A percentile compares a stretch with the other conserved stretches of the same genome.
Evolutionary conservation across 768 basidiomycete species (phyloP).

Genomic region (Botryobasidium botryosum): DNA sequence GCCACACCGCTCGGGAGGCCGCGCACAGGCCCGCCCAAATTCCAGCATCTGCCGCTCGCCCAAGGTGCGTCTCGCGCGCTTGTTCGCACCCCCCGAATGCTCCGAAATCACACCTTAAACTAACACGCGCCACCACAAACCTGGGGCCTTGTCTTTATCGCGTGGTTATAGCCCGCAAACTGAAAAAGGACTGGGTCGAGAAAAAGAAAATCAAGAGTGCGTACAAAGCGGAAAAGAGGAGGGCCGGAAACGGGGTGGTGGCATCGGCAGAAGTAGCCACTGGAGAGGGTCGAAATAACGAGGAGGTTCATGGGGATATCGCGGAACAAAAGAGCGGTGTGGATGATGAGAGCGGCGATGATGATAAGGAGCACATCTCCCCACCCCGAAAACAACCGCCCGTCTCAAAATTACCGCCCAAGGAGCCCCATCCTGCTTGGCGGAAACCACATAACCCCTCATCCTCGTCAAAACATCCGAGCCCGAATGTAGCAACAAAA

Average conservation of each 20-base stretch:
- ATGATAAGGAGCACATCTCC: background rate
- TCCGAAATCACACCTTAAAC: too few relatives aligned
- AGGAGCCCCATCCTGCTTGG: background rate
- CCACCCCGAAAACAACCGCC: background rate
- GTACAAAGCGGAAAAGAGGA: constrained; percentile 9
- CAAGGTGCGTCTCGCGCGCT: constrained; percentile 6
- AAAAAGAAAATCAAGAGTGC: constrained; percentile 20
- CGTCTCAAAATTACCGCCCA: background rate
- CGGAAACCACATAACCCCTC: background rate
- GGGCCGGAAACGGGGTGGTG: background rate
- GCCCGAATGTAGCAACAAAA: background rate
- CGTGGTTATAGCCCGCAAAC: constrained; percentile 17
- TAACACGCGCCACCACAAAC: too few relatives aligned
- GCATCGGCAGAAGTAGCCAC: background rate
- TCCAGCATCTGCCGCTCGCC: constrained; percentile 3
- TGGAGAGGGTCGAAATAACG: background rate
- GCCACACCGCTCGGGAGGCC: background rate
- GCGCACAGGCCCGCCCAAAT: constrained; percentile 5
- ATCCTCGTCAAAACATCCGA: background rate
- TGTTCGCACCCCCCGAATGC: too few relatives aligned
- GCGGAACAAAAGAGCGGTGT: background rate
- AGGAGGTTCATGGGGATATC: background rate
- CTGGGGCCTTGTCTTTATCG: background rate
- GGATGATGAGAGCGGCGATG: background rate
- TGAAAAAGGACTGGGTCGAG: constrained; percentile 20